phyloP scores from a whole-genome alignment of 2,329 filamentous ascomycete species.

The Magnaporthales sp. region DNA sequence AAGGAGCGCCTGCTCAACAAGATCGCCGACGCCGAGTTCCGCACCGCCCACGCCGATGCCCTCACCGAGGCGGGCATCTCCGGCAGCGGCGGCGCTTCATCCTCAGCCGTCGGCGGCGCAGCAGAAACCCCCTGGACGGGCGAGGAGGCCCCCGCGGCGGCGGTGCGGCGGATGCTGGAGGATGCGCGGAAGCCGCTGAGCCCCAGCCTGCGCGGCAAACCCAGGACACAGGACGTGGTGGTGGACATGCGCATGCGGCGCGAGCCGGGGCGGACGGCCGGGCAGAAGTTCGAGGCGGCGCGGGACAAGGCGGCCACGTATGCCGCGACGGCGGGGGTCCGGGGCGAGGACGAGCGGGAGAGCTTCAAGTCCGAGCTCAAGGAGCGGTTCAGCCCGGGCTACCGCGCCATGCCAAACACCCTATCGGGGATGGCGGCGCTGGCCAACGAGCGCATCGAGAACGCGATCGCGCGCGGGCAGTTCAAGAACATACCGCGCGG shows the following conservation, averaged over 20 bases:
- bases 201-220: constrained; percentile 36
- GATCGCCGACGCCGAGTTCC: constrained; percentile 46
- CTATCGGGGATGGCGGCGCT: constrained; percentile 71
- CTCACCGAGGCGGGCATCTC: constrained; percentile 34
- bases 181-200: constrained; percentile 67
- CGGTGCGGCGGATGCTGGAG: constrained; percentile 74
- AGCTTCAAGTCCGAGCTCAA: constrained; percentile 64
- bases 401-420: constrained; percentile 64
- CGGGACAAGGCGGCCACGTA: constrained; percentile 49
- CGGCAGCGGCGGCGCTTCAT: not conserved
- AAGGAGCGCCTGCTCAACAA: constrained; percentile 49
- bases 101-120: constrained; percentile 28
- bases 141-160: constrained; percentile 63
- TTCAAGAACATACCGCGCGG: constrained; percentile 79
- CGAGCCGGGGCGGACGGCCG: constrained; percentile 28
- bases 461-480: constrained; percentile 84
- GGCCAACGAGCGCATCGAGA: constrained; percentile 84
- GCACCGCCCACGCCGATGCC: constrained; percentile 37
- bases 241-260: constrained; percentile 44
- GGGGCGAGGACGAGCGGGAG: constrained; percentile 66
- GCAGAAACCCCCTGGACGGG: constrained; percentile 69
- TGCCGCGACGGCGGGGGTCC: constrained; percentile 35
- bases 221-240: constrained; percentile 32
- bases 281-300: constrained; percentile 42
- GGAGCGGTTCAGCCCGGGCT: constrained; percentile 69